phyloP scores from a whole-genome alignment of 441 rosid species.

The Populus hybrid region DNA sequence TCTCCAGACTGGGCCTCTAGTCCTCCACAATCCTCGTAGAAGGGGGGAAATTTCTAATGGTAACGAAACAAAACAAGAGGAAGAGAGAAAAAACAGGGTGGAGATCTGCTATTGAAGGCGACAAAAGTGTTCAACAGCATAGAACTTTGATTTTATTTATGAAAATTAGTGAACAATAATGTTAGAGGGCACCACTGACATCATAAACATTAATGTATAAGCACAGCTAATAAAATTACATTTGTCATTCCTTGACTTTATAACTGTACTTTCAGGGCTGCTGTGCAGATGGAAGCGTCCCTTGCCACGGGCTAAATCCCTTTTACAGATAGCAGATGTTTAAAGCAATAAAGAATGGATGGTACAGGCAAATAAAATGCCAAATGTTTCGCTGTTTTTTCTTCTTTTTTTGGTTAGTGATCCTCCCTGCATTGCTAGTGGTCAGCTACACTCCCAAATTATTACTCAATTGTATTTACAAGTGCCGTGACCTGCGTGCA shows the following conservation, averaged over 20 bases:
- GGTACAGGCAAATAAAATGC: background rate
- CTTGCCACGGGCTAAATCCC: no score
- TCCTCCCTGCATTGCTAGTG: no score
- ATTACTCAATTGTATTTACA: conserved; percentile 22
- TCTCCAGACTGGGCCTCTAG: no score
- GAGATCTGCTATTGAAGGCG: background rate
- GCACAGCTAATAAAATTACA: background rate
- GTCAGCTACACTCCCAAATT: background rate
- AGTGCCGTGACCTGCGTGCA: conserved; percentile 23
- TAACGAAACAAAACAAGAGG: no score
- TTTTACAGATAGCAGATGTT: background rate
- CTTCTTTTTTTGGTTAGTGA: no score
- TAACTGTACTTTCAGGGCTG: no score
- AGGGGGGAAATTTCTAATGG: no score
- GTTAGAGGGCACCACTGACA: no score
- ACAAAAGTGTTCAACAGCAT: background rate
- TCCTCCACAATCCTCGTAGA: no score
- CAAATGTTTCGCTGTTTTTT: background rate
- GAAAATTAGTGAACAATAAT: background rate
- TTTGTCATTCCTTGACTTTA: background rate
- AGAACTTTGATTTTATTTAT: background rate
- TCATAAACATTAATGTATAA: no score
- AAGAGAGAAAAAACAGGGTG: no score
- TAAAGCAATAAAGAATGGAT: background rate
- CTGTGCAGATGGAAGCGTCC: no score